Percentiles rank a stretch among this genome's conserved stretches.
Conservation (phyloP, 2,329 filamentous ascomycete genomes). For the Claviceps purpurea region DNA sequence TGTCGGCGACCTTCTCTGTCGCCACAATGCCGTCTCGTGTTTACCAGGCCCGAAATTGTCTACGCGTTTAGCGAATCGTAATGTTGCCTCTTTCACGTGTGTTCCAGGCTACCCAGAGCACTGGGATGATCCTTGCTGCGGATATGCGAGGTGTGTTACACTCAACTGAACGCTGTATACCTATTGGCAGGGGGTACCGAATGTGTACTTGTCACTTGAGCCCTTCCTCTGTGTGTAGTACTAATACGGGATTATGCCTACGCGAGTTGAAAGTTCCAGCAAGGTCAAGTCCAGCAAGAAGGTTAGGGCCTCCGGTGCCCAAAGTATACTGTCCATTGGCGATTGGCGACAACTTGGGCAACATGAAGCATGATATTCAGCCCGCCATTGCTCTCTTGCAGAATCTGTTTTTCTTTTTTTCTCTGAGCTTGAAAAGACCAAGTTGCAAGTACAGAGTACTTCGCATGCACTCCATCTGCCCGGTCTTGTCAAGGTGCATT, state of each 20-base stretch:
- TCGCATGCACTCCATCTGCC: not conserved
- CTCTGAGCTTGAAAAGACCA: not conserved
- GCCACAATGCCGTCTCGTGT: not conserved
- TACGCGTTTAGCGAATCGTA: not conserved
- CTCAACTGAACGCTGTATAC: not conserved
- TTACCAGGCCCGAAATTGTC: not conserved
- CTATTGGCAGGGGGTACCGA: not conserved
- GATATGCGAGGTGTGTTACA: slow-evolving; percentile 1
- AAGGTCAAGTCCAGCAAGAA: not conserved
- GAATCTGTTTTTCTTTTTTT: not conserved
- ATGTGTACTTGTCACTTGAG: not conserved
- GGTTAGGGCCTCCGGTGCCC: not conserved
- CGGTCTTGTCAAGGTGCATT: not conserved
- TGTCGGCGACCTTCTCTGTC: not conserved
- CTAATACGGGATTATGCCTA: not conserved
- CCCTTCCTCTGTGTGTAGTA: not conserved
- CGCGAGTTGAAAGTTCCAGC: not conserved
- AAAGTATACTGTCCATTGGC: not conserved
- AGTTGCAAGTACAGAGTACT: not conserved
- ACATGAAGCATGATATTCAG: not conserved
- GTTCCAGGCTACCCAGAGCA: not conserved
- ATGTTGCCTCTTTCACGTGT: not conserved
- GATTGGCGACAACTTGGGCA: not conserved
- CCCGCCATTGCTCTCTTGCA: not conserved
- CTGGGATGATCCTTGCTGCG: slow-evolving; percentile 1